Base-by-base conservation (phyloP, 441 rosid genomes). In the Theobroma grandiflorum region DNA sequence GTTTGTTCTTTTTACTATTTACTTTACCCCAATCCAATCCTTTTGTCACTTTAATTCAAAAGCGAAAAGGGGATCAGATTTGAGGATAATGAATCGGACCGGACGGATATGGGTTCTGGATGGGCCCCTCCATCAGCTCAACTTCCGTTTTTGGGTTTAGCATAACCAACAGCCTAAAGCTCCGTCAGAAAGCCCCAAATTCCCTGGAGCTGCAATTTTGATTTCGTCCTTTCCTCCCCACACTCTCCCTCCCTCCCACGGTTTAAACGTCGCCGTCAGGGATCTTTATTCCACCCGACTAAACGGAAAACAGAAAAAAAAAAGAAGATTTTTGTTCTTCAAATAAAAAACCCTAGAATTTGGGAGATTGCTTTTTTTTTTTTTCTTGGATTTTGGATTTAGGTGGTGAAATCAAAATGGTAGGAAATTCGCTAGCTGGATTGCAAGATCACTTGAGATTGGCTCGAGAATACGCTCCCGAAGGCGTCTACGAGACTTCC, bases 401-500 rank as follows among this genome's bases (percentile, higher is more conserved):
- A 55, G 15, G 37, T 20, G 65, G 35, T 73, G 65, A 38, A 73
- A 78, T 4, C 81, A 84, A 80, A 81, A 95, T 92, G 97, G 92
- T 82, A 77, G 96, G 96, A 31, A 87, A 81, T 83, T 86, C 97
- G 74, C 84, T 92, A 35, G 87, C 88, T 5, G 99, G 99, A 74
- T 82, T 95, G 72, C 98, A 95, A 84, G 99, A 94, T 80, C 99
- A 95, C 94, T 87, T 94, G 91, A 95, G 93, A 82, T 87, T 97
- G 85, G 99, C 99, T 0, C 88, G 98, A 84, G 99, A 95, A 62
- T 92, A 97, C 76, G 98, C 99, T 53, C 88, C 93, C n/a, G 99
- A 95, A 89, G 99, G 99, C 33, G 91, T 95, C n/a, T 95, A 97
- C 75, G 99, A 97, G 71, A 95, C 99, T 72, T 92, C 99, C 18